Percentiles rank a stretch among this genome's conserved stretches.
Conservation (phyloP, 1,139 yeast genomes). For the Petasospora fabianii region DNA sequence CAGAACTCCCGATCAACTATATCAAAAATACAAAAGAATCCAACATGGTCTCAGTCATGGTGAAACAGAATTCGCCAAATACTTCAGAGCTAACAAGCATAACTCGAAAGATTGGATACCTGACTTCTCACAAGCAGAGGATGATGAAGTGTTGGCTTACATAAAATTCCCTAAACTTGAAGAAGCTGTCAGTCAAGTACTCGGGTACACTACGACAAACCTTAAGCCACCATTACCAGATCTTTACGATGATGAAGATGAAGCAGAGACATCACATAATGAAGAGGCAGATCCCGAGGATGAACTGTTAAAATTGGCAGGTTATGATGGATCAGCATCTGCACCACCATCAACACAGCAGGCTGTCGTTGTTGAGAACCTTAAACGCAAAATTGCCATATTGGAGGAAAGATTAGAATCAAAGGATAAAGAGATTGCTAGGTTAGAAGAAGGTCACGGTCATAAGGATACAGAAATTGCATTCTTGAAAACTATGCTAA, state of each 20-base stretch:
- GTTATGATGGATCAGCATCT: slow-evolving; percentile 10
- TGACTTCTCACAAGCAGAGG: slow-evolving; percentile 14
- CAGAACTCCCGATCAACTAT: slow-evolving; percentile 26
- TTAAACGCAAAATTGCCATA: slow-evolving; percentile 1
- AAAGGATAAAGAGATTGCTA: slow-evolving; percentile 6
- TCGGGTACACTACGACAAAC: slow-evolving; percentile 11
- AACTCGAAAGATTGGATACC: slow-evolving; percentile 26
- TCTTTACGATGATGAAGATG: slow-evolving; percentile 4
- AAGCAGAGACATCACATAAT: slow-evolving; percentile 1
- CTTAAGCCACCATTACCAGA: slow-evolving; percentile 8
- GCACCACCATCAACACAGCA: not conserved
- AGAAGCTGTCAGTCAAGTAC: slow-evolving; percentile 15
- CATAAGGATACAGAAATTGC: slow-evolving; percentile 22
- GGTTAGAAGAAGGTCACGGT: slow-evolving; percentile 9
- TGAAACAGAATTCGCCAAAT: slow-evolving; percentile 20
- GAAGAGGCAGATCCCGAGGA: slow-evolving; percentile 13
- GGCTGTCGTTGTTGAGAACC: not conserved
- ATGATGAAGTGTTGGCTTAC: slow-evolving; percentile 12
- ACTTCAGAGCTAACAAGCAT: slow-evolving; percentile 18
- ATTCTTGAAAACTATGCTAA: slow-evolving; percentile 24
- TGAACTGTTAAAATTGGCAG: slow-evolving; percentile 19
- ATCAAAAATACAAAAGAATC: slow-evolving; percentile 27
- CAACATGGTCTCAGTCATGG: slow-evolving; percentile 26
- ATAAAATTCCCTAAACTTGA: slow-evolving; percentile 20
- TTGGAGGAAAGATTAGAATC: slow-evolving; percentile 6